Percentiles rank a stretch among this genome's conserved stretches.
These are phyloP conservation scores for Cordyceps tenuipes DNA, from an alignment of 2,329 filamentous ascomycete species.

Conservation along the genomic window DNA sequence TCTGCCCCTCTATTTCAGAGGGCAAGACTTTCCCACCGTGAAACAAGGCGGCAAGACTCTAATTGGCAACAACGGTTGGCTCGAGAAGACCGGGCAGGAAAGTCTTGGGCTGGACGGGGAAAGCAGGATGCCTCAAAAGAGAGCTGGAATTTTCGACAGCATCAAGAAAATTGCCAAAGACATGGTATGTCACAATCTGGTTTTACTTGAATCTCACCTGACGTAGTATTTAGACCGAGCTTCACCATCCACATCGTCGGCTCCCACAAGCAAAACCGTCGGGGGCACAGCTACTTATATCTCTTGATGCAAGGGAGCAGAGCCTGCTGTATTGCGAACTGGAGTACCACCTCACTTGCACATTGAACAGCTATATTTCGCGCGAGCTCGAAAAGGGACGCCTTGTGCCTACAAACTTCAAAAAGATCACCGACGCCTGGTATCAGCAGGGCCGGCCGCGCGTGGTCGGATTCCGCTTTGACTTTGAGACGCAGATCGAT, in stretches of 20 bases:
- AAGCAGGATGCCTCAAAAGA: conserved; percentile 28
- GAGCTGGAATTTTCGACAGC: conserved; percentile 33
- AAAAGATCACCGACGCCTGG: conserved; percentile 44
- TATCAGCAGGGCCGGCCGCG: conserved; percentile 42
- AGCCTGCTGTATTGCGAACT: conserved; percentile 52
- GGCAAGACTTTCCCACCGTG: conserved; percentile 26
- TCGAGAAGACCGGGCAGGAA: conserved; percentile 34
- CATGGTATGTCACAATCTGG: conserved; percentile 31
- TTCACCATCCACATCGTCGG: conserved; percentile 26
- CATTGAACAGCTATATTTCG: conserved; percentile 44
- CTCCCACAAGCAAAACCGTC: conserved; percentile 24
- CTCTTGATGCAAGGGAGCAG: conserved; percentile 47
- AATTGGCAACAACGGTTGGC: conserved; percentile 49
- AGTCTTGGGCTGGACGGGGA: conserved; percentile 17
- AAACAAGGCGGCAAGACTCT: conserved; percentile 41
- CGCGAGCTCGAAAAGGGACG: conserved; percentile 47
- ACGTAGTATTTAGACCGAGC: conserved; percentile 26
- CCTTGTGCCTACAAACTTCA: conserved; percentile 41
- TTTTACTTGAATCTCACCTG: conserved; percentile 6
- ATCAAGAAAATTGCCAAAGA: conserved; percentile 47
- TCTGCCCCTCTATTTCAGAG: conserved; percentile 34
- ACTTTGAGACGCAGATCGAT: conserved; percentile 52
- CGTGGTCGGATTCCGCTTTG: conserved; percentile 50
- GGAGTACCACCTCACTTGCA: conserved; percentile 44
- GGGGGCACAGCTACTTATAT: conserved; percentile 34